Evolutionary conservation across 768 basidiomycete genomes (phyloP).

Genomic region (Termitomyces sp.): DNA sequence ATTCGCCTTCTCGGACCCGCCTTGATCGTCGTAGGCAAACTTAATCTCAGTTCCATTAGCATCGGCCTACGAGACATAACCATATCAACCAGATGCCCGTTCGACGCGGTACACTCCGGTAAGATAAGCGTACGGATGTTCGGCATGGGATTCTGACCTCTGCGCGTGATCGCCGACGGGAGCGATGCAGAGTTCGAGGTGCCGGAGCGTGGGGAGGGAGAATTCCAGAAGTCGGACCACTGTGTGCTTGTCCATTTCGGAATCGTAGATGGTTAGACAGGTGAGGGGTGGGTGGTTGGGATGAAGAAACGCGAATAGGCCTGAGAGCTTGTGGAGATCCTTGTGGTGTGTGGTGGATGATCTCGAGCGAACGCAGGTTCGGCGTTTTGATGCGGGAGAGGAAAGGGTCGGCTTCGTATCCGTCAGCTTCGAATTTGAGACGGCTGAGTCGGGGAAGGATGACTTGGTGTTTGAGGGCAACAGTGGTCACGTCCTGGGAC

Average conservation of each 20-base stretch:
- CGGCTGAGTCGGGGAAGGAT: background rate
- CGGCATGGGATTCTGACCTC: background rate
- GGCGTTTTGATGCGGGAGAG: background rate
- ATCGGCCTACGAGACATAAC: background rate
- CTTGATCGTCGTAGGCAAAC: background rate
- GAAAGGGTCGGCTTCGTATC: background rate
- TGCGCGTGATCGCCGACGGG: background rate
- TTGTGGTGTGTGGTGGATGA: background rate
- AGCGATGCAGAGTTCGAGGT: background rate
- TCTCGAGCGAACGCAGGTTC: background rate
- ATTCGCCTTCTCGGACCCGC: background rate
- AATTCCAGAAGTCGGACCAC: background rate
- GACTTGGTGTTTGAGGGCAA: background rate
- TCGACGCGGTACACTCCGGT: background rate
- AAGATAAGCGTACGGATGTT: background rate
- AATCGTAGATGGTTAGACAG: conserved; percentile 2
- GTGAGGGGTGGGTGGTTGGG: background rate
- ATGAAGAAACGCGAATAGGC: background rate
- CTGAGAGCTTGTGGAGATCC: background rate
- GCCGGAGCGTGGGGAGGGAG: background rate
- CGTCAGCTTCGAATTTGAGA: conserved; percentile 4
- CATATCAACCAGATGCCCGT: background rate
- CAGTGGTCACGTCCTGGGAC: background rate
- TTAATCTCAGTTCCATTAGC: background rate
- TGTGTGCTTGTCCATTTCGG: background rate